Evolutionary conservation across 78 protist species (phyloP), one percentile per base, ranked within the genome.

Genomic region (slime mould (Dictyostelium discoideum)): DNA sequence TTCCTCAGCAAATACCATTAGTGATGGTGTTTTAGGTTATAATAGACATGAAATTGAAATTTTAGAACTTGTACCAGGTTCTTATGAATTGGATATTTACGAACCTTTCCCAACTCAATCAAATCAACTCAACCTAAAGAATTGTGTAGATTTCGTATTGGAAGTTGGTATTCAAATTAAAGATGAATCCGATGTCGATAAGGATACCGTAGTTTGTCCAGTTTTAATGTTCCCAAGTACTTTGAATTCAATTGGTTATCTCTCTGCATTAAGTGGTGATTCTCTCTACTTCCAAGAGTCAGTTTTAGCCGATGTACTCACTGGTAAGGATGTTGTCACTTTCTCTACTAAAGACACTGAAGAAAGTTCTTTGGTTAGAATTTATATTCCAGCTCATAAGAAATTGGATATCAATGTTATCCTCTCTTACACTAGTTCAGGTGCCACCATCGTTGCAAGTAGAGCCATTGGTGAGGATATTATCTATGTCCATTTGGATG

Each of bases 141-240:
- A 57, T n/a, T 89, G 94, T 46, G 94, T 89, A 3, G 94, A 89
- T 20, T 89, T 80, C 9, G 26, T 39, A n/a, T 29, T 89, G 13
- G 83, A 65, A 2, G 94, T 89, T 48, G 86, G 54, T 40, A 16
- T 80, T 10, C 94, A 89, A 32, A 10, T 67, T 7, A 13, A 11
- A 7, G 81, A 89, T 73, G 37, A 63, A 0, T 26, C 54, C 3
- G 46, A 57, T 40, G 82, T 67, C 16, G 48, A 60, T 2, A 65
- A 79, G 29, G 94, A 89, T 32, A 81, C 87, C 0, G 74, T 89
- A 7, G 82, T 89, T 16, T 89, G 94, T 81, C 76, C 39, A 5
- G 39, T 24, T 42, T 24, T 79, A 14, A 42, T 63, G 63, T 65
- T 92, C 87, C 92, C 96, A 39, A 40, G 46, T 22, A 73, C 87